phyloP scores from a whole-genome alignment of 192 early-diverging fungal species.

The Haplosporangium gracile region DNA sequence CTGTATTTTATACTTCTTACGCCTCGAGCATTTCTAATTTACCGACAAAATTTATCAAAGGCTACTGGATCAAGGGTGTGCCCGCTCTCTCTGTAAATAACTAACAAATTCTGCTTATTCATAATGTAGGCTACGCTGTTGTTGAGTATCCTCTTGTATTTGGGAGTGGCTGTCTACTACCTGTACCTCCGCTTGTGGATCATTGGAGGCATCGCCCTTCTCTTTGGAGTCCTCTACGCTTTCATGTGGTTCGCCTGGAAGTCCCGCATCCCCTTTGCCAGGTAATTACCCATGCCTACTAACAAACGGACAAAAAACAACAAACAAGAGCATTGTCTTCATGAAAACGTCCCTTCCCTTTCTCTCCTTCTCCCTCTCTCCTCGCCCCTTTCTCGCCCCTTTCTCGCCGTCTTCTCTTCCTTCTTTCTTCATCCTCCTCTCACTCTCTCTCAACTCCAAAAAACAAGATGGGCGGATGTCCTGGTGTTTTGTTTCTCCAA shows the following conservation, averaged over 20 bases:
- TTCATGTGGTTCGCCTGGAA: slow-evolving; percentile 68
- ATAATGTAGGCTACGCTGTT: slow-evolving; percentile 63
- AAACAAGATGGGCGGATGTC: not conserved
- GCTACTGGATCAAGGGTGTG: not conserved
- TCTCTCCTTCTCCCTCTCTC: not conserved
- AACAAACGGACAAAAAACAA: not conserved
- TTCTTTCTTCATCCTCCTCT: not conserved
- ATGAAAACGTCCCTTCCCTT: not conserved
- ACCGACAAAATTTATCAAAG: not conserved
- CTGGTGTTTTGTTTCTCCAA: not conserved
- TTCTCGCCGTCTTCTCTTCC: not conserved
- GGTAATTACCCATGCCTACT: not conserved
- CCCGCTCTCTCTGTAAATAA: not conserved
- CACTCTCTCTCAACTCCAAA: not conserved
- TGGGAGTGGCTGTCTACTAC: slow-evolving; percentile 69
- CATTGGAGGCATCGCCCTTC: slow-evolving; percentile 61
- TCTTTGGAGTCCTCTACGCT: slow-evolving; percentile 69
- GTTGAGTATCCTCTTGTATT: slow-evolving; percentile 63
- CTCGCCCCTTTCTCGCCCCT: not conserved
- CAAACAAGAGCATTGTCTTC: not conserved
- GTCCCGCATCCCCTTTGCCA: slow-evolving; percentile 47
- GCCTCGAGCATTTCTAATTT: not conserved
- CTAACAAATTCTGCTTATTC: not conserved
- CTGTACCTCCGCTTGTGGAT: slow-evolving; percentile 67
- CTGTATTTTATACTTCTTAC: not conserved